Conservation (phyloP, 2,329 filamentous ascomycete species). For the Colletotrichum sp. region DNA sequence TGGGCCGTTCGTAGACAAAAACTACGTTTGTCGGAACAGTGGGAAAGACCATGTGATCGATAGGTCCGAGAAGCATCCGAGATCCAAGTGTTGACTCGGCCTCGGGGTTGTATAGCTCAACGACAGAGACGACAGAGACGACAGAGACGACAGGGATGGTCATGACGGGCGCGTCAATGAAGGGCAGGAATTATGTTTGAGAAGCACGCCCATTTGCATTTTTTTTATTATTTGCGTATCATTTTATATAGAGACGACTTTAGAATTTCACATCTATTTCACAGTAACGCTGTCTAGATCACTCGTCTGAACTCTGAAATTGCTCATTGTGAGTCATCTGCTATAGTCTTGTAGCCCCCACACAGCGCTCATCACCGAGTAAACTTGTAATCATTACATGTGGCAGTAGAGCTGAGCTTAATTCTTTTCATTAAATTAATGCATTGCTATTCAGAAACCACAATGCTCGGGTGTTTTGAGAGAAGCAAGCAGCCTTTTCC, state of each 20-base stretch:
- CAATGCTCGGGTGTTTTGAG: not conserved
- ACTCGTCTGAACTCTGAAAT: not conserved
- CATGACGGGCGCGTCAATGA: not conserved
- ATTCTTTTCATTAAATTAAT: no score
- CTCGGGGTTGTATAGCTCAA: not conserved
- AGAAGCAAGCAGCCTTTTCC: not conserved
- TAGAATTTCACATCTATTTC: no score
- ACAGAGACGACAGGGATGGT: not conserved
- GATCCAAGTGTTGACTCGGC: not conserved
- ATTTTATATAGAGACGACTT: no score
- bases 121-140: not conserved
- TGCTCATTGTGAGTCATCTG: not conserved
- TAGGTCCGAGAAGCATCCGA: not conserved
- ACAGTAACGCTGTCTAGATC: no score
- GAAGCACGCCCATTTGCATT: not conserved
- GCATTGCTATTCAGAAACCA: no score
- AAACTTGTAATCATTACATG: no score
- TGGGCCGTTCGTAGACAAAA: not conserved
- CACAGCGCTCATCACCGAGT: not conserved
- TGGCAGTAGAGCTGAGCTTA: no score
- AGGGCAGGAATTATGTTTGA: accelerated
- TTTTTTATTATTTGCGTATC: no score
- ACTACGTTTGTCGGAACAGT: not conserved
- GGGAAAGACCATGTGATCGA: not conserved
- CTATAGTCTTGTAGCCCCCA: accelerated